These are phyloP conservation scores for Ustanciosporium gigantosporum DNA, from an alignment of 1,284 basidiomycete genomes.

Conservation along the genomic window DNA sequence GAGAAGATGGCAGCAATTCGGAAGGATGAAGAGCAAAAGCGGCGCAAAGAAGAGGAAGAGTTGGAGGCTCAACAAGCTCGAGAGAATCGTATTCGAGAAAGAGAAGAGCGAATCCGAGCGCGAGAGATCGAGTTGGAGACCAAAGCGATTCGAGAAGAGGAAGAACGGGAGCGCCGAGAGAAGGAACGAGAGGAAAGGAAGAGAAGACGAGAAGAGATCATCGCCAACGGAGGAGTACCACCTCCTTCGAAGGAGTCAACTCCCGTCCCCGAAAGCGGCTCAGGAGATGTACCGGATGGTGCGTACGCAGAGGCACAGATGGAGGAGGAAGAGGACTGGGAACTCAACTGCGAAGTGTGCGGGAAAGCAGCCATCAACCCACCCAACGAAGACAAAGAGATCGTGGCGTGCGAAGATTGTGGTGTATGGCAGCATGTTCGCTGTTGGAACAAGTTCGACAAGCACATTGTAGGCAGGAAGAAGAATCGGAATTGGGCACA, in stretches of 20 bases:
- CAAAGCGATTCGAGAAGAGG: conserved; percentile 43
- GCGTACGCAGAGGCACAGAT: background rate
- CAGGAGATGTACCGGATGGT: background rate
- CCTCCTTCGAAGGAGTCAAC: conserved; percentile 32
- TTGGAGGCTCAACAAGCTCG: conserved; percentile 62
- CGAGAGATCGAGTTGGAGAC: conserved; percentile 59
- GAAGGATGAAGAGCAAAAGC: conserved; percentile 68
- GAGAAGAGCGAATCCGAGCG: conserved; percentile 62
- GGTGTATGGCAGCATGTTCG: conserved; percentile 69
- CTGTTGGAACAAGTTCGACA: conserved; percentile 59
- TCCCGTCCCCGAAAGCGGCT: conserved; percentile 9
- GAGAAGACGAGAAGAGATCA: conserved; percentile 68
- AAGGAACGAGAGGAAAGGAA: conserved; percentile 64
- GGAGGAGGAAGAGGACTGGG: conserved; percentile 70
- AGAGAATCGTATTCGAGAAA: conserved; percentile 61
- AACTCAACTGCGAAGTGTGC: conserved; percentile 82
- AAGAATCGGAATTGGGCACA: conserved; percentile 48
- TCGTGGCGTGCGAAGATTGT: conserved; percentile 78
- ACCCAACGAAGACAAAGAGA: conserved; percentile 70
- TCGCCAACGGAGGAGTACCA: conserved; percentile 62
- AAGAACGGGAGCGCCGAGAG: conserved; percentile 43
- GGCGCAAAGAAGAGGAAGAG: conserved; percentile 62
- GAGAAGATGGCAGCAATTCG: conserved; percentile 63
- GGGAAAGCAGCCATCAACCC: conserved; percentile 70
- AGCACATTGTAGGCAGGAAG: conserved; percentile 14